Evolutionary conservation across 345 rosid species (phyloP), one percentile per base, ranked within the genome.

Genomic region (Bruguiera parviflora): DNA sequence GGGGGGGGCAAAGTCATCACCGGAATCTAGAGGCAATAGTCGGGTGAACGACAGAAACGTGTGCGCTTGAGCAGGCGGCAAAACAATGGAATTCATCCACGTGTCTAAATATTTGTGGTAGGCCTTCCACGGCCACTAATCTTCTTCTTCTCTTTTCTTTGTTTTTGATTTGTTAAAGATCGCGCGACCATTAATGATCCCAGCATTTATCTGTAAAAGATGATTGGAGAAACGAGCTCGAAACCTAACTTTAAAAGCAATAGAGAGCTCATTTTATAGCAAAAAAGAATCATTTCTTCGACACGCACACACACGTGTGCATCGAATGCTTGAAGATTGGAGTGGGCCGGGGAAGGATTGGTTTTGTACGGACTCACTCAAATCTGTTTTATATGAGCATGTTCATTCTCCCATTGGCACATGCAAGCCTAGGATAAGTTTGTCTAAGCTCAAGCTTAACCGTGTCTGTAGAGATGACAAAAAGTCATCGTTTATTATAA

Each of bases 341-440:
- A 53, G 32, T 35, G 66, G 37, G 37, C 37, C 37, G 37, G 0
- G 69, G 21, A 43, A 13, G 49, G 49, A 13, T 15, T 43, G 15
- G 49, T 43, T 43, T 29, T 72, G 65, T 47, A 2, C 15, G 64
- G 32, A n/a, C 7, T 57, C 49, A 43, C 18, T 43, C 13, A 22
- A 56, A 68, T 29, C 56, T 61, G n/a, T 52, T 57, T 57, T 63
- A 57, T 58, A 70, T 32, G 76, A 69, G 63, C 65, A 74, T 67
- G 65, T 80, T 70, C 79, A 67, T 68, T 61, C 75, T 10, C 71
- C 66, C 70, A 57, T 61, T 52, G 80, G 52, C 82, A 66, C 21
- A 24, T 51, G 71, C 63, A 68, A 28, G 71, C 28, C 43, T 27
- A 52, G 63, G 79, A 79, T 71, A 71, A 76, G 63, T 37, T 76